These are phyloP conservation scores for Trametes elegans DNA, from an alignment of 768 basidiomycete genomes.

Conservation along the genomic window DNA sequence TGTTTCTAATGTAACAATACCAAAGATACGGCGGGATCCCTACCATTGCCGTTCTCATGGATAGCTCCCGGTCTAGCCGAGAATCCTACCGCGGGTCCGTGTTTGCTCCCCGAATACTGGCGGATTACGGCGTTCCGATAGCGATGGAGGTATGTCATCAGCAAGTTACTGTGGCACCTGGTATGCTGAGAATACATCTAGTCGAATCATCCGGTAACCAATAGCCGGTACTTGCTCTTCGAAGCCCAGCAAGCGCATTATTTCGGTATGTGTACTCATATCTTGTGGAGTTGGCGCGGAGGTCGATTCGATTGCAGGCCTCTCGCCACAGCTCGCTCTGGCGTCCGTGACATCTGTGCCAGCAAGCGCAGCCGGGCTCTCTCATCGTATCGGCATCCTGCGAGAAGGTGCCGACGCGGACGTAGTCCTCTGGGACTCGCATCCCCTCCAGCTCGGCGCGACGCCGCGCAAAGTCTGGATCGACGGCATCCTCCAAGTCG, in stretches of 20 bases:
- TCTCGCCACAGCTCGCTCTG: constrained; percentile 67
- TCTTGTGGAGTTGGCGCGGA: not conserved
- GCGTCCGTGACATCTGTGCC: constrained; percentile 72
- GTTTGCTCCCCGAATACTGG: constrained; percentile 75
- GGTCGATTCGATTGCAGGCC: constrained; percentile 18
- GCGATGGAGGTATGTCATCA: constrained; percentile 64
- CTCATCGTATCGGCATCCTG: constrained; percentile 75
- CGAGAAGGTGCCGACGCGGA: constrained; percentile 38
- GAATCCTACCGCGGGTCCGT: constrained; percentile 82
- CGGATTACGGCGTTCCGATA: constrained; percentile 63
- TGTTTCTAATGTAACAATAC: not conserved
- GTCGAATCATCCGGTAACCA: constrained; percentile 65
- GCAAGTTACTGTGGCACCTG: not conserved
- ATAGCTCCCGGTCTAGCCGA: constrained; percentile 58
- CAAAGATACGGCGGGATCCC: constrained; percentile 61
- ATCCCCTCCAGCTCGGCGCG: constrained; percentile 44
- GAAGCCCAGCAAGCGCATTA: constrained; percentile 86
- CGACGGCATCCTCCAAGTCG: constrained; percentile 78
- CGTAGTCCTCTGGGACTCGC: constrained; percentile 42
- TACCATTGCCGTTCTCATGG: constrained; percentile 77
- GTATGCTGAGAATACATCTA: constrained; percentile 30
- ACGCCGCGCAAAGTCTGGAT: constrained; percentile 67
- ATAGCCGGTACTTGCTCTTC: constrained; percentile 74
- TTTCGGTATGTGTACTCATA: constrained; percentile 46
- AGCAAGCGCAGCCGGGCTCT: constrained; percentile 72